A percentile compares a stretch with the other conserved stretches of the same genome.
Conservation (phyloP, 805 yeast genomes). For the Suhomyces sp. region DNA sequence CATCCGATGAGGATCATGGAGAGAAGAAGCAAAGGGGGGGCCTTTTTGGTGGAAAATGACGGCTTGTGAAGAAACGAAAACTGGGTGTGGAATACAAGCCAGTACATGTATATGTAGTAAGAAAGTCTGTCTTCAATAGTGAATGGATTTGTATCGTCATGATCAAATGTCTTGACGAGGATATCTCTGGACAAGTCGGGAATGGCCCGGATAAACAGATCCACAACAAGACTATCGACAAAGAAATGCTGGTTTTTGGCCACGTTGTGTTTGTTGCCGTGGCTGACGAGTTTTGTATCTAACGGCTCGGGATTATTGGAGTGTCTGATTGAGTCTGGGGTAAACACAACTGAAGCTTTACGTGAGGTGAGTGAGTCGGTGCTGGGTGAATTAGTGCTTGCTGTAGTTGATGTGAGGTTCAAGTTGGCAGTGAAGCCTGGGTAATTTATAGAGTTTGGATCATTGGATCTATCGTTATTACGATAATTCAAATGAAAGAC, state of each 20-base stretch:
- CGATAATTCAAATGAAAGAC: conserved; percentile 18
- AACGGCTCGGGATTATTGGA: conserved; percentile 9
- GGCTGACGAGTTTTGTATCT: conserved; percentile 14
- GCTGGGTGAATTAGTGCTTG: conserved; percentile 26
- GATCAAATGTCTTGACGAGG: conserved; percentile 26
- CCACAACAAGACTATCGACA: conserved; percentile 35
- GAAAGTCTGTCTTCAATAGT: conserved; percentile 33
- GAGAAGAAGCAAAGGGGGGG: conserved; percentile 50
- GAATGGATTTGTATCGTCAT: conserved; percentile 20
- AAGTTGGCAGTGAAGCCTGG: neutral
- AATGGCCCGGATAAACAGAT: conserved; percentile 30
- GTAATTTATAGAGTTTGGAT: neutral
- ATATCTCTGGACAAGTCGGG: conserved; percentile 22
- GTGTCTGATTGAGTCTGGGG: conserved; percentile 6
- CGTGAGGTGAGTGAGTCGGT: conserved; percentile 19
- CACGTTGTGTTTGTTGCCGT: conserved; percentile 21
- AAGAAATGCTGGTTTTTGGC: conserved; percentile 34
- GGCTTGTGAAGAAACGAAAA: conserved; percentile 59
- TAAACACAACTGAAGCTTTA: conserved; percentile 10
- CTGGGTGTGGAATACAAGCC: conserved; percentile 60
- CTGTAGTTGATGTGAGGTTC: conserved; percentile 18
- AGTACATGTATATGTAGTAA: conserved; percentile 41
- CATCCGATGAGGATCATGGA: conserved; percentile 61
- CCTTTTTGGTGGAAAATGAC: conserved; percentile 47
- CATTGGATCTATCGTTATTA: neutral